A percentile compares a stretch with the other conserved stretches of the same genome.
These are phyloP conservation scores for Podaxis carcinomalis DNA, from an alignment of 768 basidiomycete species.

Conservation along the genomic window DNA sequence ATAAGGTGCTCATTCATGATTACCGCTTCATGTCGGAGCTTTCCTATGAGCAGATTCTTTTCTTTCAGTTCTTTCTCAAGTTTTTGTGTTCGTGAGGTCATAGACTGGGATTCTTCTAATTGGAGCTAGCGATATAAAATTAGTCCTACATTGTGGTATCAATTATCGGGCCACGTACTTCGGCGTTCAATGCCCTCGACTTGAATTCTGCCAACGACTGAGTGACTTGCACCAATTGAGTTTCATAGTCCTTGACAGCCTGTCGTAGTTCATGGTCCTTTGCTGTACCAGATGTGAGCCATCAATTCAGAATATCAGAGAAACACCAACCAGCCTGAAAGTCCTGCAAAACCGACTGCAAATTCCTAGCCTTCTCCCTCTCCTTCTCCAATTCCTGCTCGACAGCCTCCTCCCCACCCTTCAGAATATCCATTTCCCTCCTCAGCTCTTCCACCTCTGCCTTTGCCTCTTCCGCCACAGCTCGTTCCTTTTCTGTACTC, in stretches of 20 bases:
- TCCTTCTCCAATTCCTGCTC: constrained; percentile 58
- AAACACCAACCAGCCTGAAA: constrained; percentile 81
- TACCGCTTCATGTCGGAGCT: constrained; percentile 94
- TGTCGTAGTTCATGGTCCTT: constrained; percentile 89
- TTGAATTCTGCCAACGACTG: constrained; percentile 88
- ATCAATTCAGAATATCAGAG: background rate
- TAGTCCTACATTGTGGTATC: background rate
- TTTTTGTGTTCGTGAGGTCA: constrained; percentile 60
- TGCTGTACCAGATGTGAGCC: constrained; percentile 39
- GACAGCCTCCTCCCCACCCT: constrained; percentile 54
- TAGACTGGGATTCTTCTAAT: constrained; percentile 68
- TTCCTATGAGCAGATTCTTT: constrained; percentile 92
- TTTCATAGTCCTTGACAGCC: constrained; percentile 79
- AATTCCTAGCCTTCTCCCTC: constrained; percentile 70
- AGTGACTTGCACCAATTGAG: constrained; percentile 64
- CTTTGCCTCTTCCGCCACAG: constrained; percentile 65
- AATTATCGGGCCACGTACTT: constrained; percentile 43
- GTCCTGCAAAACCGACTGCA: constrained; percentile 92
- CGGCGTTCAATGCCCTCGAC: constrained; percentile 81
- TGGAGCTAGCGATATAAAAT: constrained; percentile 45
- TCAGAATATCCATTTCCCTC: constrained; percentile 65
- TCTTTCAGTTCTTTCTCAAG: constrained; percentile 92
- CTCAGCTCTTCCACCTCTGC: constrained; percentile 50
- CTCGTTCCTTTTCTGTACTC: constrained; percentile 54
- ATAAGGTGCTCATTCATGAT: constrained; percentile 98